phyloP scores from a whole-genome alignment of 305 asterid species.

The Fraxinus greggii region DNA sequence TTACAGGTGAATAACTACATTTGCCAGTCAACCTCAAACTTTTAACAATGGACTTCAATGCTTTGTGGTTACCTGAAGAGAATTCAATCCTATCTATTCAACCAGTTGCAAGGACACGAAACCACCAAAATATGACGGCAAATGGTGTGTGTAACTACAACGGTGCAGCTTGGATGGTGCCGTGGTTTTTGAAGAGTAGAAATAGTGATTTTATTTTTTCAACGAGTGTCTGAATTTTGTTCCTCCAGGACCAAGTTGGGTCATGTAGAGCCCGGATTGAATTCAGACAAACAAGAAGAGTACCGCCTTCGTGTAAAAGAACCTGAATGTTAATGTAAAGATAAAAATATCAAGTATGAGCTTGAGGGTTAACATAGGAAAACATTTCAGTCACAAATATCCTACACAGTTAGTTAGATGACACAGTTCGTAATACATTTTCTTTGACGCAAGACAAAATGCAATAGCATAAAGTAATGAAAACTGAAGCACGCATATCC shows the following conservation, averaged over 20 bases:
- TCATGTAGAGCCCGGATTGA: conserved; percentile 76
- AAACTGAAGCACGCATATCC: neutral
- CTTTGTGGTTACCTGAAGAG: conserved; percentile 4
- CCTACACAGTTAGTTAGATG: neutral
- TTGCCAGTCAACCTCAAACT: conserved; percentile 4
- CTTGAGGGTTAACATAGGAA: neutral
- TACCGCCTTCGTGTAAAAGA: conserved; percentile 95
- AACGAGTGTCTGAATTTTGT: conserved; percentile 41
- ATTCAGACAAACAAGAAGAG: conserved; percentile 86
- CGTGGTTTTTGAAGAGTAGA: conserved; percentile 19
- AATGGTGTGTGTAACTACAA: conserved; percentile 23
- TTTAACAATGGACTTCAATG: neutral
- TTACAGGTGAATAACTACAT: conserved; percentile 11
- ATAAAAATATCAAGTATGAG: neutral
- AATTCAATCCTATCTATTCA: conserved; percentile 24
- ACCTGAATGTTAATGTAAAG: conserved; percentile 49
- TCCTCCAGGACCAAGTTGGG: conserved; percentile 80
- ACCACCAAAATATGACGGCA: neutral
- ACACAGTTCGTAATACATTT: neutral
- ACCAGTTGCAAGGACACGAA: conserved; percentile 25
- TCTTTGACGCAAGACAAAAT: neutral
- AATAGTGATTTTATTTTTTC: conserved; percentile 38
- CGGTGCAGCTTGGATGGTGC: conserved; percentile 41
- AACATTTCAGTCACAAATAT: neutral
- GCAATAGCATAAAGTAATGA: neutral